A percentile compares a stretch with the other conserved stretches of the same genome.
Evolutionary conservation across 2,329 filamentous ascomycete genomes (phyloP).

Genomic region (Endoconidiophora laricicola): DNA sequence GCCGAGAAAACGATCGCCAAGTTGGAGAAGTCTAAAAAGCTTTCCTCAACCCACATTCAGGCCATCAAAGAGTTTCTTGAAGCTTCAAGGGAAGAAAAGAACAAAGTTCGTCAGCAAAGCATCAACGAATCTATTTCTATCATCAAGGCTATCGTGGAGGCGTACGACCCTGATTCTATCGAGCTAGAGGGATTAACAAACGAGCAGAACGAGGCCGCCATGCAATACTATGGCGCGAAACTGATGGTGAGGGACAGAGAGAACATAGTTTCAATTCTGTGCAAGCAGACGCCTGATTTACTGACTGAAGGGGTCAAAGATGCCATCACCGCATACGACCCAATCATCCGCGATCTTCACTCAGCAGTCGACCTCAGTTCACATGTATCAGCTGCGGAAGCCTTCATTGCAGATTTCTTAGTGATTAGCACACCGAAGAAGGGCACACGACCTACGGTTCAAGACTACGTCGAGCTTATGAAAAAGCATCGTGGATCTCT

Average conservation of each 20-base stretch:
- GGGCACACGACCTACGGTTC: slow-evolving; percentile 40
- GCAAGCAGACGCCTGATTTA: slow-evolving; percentile 51
- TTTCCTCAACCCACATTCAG: slow-evolving; percentile 37
- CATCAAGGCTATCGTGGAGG: slow-evolving; percentile 45
- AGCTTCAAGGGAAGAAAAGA: slow-evolving; percentile 36
- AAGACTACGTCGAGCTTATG: slow-evolving; percentile 54
- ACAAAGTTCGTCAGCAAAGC: slow-evolving; percentile 41
- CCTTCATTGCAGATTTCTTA: slow-evolving; percentile 56
- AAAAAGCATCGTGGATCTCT: slow-evolving; percentile 44
- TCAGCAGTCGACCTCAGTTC: slow-evolving; percentile 53
- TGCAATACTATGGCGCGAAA: slow-evolving; percentile 42
- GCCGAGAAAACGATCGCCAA: slow-evolving; percentile 48
- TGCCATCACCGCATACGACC: slow-evolving; percentile 50
- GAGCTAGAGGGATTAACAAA: slow-evolving; percentile 7
- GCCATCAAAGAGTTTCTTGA: slow-evolving; percentile 43
- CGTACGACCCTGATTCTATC: slow-evolving; percentile 27
- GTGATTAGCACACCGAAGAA: slow-evolving; percentile 16
- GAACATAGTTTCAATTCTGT: slow-evolving; percentile 48
- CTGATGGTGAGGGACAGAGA: slow-evolving; percentile 60
- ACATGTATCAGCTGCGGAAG: slow-evolving; percentile 49
- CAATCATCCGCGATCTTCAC: slow-evolving; percentile 56
- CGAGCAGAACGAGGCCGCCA: slow-evolving; percentile 8
- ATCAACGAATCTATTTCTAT: slow-evolving; percentile 38
- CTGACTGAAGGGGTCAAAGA: slow-evolving; percentile 54
- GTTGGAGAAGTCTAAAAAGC: slow-evolving; percentile 44